phyloP scores from a whole-genome alignment of 2,329 filamentous ascomycete species.

The Cercospora citrullina region DNA sequence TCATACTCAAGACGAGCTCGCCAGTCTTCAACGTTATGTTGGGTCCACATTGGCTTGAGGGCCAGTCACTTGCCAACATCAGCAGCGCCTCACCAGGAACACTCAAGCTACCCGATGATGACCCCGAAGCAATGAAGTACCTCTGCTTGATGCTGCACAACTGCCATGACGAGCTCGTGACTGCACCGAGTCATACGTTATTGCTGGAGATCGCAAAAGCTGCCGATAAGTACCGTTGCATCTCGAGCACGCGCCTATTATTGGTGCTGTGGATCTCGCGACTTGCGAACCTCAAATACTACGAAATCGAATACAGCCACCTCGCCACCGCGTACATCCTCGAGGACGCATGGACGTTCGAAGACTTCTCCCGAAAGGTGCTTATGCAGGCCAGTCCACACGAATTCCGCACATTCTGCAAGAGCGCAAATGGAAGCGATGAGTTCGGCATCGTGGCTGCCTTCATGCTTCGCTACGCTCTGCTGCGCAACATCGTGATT shows the following conservation, averaged over 20 bases:
- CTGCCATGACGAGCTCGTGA: neutral
- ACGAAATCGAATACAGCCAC: neutral
- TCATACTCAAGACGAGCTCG: neutral
- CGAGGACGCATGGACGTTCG: neutral
- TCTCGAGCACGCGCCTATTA: neutral
- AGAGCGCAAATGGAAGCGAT: neutral
- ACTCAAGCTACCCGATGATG: neutral
- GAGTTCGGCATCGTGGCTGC: neutral
- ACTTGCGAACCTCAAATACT: neutral
- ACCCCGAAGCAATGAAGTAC: neutral
- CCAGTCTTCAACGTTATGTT: neutral
- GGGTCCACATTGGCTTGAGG: neutral
- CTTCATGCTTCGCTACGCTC: neutral
- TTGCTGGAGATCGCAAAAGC: neutral
- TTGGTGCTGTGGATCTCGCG: neutral
- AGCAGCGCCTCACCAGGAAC: neutral
- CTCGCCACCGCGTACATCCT: neutral
- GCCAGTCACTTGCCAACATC: neutral
- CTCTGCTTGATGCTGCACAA: neutral
- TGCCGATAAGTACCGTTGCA: neutral
- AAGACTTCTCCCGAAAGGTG: neutral
- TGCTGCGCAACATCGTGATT: neutral
- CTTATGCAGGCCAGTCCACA: neutral
- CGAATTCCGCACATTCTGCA: neutral
- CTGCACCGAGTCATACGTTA: neutral